Conservation (phyloP, 192 early-diverging fungal genomes). For the Phycomyces nitens region DNA sequence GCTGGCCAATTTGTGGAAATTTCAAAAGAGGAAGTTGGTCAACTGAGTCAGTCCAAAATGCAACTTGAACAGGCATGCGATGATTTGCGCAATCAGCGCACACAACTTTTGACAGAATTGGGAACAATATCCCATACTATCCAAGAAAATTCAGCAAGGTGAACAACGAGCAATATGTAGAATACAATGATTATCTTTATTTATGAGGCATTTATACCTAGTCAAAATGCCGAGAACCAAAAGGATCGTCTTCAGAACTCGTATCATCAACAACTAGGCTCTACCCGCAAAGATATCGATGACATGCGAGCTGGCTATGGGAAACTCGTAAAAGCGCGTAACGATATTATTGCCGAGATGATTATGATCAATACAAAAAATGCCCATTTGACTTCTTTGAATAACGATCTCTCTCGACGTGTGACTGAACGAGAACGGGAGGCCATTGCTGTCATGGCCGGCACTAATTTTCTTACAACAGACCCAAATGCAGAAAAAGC, state of each 20-base stretch:
- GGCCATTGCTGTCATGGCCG: conserved; percentile 34
- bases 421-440: conserved; percentile 40
- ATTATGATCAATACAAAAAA: conserved; percentile 50
- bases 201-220: too few species aligned
- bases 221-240: conserved; percentile 12
- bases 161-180: background rate
- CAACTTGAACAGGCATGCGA: conserved; percentile 13
- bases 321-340: conserved; percentile 37
- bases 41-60: conserved; percentile 1
- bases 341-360: conserved; percentile 50
- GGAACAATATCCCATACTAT: conserved; percentile 11
- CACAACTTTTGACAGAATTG: conserved; percentile 11
- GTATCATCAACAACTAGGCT: conserved; percentile 45
- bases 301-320: conserved; percentile 37
- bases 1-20: conserved; percentile 1
- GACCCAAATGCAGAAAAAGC: background rate
- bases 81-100: conserved; percentile 11
- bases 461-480: conserved; percentile 22
- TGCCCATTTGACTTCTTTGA: conserved; percentile 48
- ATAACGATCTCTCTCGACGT: conserved; percentile 53
- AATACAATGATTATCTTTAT: too few species aligned
- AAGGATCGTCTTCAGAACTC: conserved; percentile 31
- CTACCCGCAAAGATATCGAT: conserved; percentile 44
- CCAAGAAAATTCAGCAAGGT: background rate
- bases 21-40: conserved; percentile 21